phyloP scores from a whole-genome alignment of 164 flowering plant genomes.

The Magnolia officinalis region DNA sequence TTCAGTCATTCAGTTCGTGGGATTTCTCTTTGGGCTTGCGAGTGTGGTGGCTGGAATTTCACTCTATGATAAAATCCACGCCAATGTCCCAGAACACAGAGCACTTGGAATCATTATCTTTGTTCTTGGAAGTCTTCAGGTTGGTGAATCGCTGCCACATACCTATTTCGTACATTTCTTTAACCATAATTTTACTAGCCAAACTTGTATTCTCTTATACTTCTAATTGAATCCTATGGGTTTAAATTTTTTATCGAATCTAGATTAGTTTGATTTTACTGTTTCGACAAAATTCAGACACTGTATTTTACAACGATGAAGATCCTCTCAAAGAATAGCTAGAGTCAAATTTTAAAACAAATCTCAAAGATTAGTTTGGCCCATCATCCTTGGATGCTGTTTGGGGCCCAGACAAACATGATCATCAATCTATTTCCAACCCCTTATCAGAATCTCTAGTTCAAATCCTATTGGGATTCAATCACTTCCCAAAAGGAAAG shows the following conservation, averaged over 20 bases:
- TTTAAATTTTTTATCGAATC: too few species aligned
- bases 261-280: background rate
- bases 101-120: slow-evolving; percentile 65
- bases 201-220: background rate
- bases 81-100: slow-evolving; percentile 43
- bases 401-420: too few species aligned
- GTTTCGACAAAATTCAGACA: background rate
- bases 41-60: slow-evolving; percentile 49
- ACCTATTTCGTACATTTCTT: background rate
- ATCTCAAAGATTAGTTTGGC: background rate
- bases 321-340: background rate
- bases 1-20: slow-evolving; percentile 49
- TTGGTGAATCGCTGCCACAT: slow-evolving; percentile 18
- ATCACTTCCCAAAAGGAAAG: too few species aligned
- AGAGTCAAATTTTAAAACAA: background rate
- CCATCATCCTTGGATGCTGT: too few species aligned
- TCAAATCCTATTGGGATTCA: too few species aligned
- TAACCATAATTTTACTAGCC: background rate
- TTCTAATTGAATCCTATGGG: background rate
- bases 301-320: background rate
- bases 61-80: slow-evolving; percentile 36
- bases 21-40: slow-evolving; percentile 57
- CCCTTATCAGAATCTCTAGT: too few species aligned
- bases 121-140: slow-evolving; percentile 69
- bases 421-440: too few species aligned